These are phyloP conservation scores for Chlamydomonas eustigma DNA, from an alignment of 139 green algal species.

Conservation along the genomic window DNA sequence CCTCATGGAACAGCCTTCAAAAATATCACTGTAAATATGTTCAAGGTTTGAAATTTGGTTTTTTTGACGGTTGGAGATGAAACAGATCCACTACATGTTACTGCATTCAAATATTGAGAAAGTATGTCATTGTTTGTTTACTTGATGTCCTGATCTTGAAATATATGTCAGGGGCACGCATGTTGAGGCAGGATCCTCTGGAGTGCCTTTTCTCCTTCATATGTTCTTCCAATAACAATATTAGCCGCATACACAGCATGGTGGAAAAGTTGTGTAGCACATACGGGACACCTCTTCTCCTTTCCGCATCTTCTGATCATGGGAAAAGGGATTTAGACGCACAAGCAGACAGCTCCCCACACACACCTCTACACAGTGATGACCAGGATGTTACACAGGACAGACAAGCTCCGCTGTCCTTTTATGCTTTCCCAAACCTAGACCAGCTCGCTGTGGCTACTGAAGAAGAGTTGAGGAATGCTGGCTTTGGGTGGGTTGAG, in stretches of 20 bases:
- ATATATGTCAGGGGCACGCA: slow-evolving; percentile 55
- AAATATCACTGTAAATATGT: too few relatives aligned
- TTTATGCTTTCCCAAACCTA: slow-evolving; percentile 80
- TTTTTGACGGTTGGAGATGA: too few relatives aligned
- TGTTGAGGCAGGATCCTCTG: slow-evolving; percentile 87
- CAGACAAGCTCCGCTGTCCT: too few relatives aligned
- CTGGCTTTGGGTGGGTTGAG: slow-evolving; percentile 81
- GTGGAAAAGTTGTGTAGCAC: slow-evolving; percentile 74
- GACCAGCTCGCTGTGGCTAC: slow-evolving; percentile 70
- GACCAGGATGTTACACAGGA: too few relatives aligned
- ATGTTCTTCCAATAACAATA: slow-evolving; percentile 97
- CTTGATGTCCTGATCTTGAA: too few relatives aligned
- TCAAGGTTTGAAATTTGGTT: too few relatives aligned
- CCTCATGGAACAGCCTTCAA: background rate
- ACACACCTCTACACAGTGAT: too few relatives aligned
- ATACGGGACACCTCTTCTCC: slow-evolving; percentile 67
- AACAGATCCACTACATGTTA: too few relatives aligned
- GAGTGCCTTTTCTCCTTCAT: slow-evolving; percentile 96
- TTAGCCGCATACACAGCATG: slow-evolving; percentile 88
- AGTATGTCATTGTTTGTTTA: too few relatives aligned
- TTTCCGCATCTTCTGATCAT: background rate
- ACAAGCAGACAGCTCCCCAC: too few relatives aligned
- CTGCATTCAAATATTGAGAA: too few relatives aligned
- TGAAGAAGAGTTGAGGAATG: slow-evolving; percentile 72
- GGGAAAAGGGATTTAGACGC: too few relatives aligned